Conservation (phyloP, 352 stramenopile species). For the Phytophthora syringae region DNA sequence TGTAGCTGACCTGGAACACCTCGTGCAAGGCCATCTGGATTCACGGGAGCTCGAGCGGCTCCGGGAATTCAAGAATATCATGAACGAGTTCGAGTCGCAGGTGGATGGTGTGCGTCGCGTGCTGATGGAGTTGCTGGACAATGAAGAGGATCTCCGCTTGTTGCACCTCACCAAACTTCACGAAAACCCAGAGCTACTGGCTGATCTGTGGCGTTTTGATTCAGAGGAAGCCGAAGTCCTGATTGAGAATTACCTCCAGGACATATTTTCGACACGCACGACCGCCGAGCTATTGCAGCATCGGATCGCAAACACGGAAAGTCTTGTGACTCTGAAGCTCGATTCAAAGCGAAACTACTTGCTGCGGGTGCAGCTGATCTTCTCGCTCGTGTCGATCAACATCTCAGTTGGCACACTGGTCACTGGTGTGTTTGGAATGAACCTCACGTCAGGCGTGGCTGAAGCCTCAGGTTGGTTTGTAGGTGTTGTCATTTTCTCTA, state of each 20-base stretch:
- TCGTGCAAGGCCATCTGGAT: constrained; percentile 46
- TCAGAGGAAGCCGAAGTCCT: constrained; percentile 70
- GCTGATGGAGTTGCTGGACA: constrained; percentile 65
- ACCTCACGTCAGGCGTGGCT: constrained; percentile 37
- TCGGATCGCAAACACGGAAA: constrained; percentile 74
- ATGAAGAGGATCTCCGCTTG: constrained; percentile 61
- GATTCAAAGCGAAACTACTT: constrained; percentile 79
- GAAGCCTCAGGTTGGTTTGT: constrained; percentile 34
- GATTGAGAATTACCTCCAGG: constrained; percentile 75
- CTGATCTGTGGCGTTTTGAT: constrained; percentile 63
- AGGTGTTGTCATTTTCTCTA: constrained; percentile 40
- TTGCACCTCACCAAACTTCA: constrained; percentile 67
- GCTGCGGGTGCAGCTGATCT: constrained; percentile 38
- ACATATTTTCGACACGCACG: constrained; percentile 74
- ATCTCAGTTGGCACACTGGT: constrained; percentile 40
- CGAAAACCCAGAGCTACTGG: constrained; percentile 46
- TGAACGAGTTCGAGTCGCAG: constrained; percentile 67
- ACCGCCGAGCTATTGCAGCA: constrained; percentile 65
- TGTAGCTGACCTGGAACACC: constrained; percentile 46
- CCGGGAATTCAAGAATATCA: constrained; percentile 63
- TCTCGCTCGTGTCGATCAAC: constrained; percentile 42
- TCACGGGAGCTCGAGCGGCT: constrained; percentile 55
- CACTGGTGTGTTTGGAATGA: constrained; percentile 46
- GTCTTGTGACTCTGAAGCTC: constrained; percentile 70
- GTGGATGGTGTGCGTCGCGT: constrained; percentile 56